Percentiles rank a stretch among this genome's conserved stretches.
Conservation (phyloP, 148 eudicot genomes). For the Rhododendron williamsianum region DNA sequence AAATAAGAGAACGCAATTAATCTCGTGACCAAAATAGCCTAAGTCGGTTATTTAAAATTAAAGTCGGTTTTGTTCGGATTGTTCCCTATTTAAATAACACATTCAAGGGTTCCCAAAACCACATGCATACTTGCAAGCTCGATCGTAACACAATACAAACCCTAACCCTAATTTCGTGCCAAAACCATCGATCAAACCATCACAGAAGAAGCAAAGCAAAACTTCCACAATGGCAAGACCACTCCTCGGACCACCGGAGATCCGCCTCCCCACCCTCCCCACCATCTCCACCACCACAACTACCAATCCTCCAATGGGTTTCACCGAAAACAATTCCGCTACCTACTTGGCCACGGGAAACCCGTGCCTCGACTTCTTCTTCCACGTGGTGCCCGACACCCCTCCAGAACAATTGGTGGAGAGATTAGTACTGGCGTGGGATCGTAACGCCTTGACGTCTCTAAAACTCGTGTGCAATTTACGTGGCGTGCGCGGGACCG, state of each 20-base stretch:
- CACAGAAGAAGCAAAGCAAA: background rate
- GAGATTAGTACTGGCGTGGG: background rate
- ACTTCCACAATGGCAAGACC: background rate
- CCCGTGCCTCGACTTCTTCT: background rate
- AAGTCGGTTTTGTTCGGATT: no score
- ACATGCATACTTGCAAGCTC: background rate
- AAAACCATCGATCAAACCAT: background rate
- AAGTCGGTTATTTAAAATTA: no score
- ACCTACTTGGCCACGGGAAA: background rate
- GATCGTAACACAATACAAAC: background rate
- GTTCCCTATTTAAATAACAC: no score
- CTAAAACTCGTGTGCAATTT: background rate
- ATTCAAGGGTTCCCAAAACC: background rate
- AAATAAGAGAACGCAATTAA: no score
- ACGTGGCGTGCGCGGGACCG: conserved; percentile 16
- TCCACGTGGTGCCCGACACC: background rate
- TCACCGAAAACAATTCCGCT: conserved; percentile 17
- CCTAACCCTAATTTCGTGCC: background rate
- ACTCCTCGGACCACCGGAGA: background rate
- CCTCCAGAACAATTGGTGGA: background rate
- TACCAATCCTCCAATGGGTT: conserved; percentile 5
- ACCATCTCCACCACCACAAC: background rate
- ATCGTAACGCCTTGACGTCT: background rate
- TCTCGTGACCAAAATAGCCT: no score
- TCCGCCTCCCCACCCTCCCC: background rate